phyloP scores from a whole-genome alignment of 257 asterid species.

The Fraxinus cuspidata region DNA sequence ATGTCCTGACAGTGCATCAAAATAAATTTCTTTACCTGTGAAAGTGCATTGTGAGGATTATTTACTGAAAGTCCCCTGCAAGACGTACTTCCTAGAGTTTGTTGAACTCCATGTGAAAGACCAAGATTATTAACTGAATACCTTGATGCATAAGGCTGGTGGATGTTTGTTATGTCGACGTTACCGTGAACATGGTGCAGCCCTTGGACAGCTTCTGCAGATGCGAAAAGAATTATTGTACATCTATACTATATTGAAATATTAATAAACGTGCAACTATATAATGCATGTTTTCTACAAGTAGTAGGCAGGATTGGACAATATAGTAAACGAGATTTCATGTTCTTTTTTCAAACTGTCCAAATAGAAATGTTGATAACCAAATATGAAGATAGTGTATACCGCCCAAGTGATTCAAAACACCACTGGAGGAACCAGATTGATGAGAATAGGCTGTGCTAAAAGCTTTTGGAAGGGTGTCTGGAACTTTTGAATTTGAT shows the following conservation, averaged over 20 bases:
- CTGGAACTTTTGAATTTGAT: slow-evolving; percentile 71
- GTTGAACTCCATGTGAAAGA: slow-evolving; percentile 69
- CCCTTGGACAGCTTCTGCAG: slow-evolving; percentile 65
- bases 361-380: slow-evolving; percentile 12
- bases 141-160: slow-evolving; percentile 64
- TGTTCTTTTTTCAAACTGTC: background rate
- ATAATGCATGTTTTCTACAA: background rate
- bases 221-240: background rate
- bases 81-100: slow-evolving; percentile 65
- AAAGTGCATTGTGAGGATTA: slow-evolving; percentile 62
- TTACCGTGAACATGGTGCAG: slow-evolving; percentile 71
- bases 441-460: slow-evolving; percentile 65
- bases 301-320: no score
- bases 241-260: slow-evolving; percentile 10
- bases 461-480: slow-evolving; percentile 57
- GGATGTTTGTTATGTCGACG: slow-evolving; percentile 64
- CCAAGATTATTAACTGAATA: slow-evolving; percentile 55
- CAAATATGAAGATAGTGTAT: slow-evolving; percentile 11
- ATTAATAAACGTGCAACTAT: slow-evolving; percentile 19
- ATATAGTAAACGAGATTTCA: no score
- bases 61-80: slow-evolving; percentile 59
- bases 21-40: slow-evolving; percentile 54
- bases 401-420: slow-evolving; percentile 65
- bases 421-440: slow-evolving; percentile 67
- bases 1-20: slow-evolving; percentile 9